These are phyloP conservation scores for Decorospora gaudefroyi DNA, from an alignment of 2,329 filamentous ascomycete species.

Conservation along the genomic window DNA sequence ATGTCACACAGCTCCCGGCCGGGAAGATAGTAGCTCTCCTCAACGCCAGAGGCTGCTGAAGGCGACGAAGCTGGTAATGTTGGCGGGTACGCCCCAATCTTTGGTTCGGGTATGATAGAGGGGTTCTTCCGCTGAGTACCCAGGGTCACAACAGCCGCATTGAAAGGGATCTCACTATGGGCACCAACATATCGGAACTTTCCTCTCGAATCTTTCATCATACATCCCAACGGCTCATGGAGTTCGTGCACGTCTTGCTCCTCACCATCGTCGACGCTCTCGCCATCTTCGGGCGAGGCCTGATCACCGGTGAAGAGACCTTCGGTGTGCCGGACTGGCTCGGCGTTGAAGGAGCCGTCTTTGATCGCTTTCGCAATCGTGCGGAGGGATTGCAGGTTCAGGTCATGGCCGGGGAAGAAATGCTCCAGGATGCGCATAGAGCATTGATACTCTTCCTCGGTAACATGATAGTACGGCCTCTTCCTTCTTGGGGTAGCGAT, in stretches of 20 bases:
- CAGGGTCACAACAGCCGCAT: conserved; percentile 43
- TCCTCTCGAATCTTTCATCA: conserved; percentile 46
- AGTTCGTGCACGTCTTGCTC: conserved; percentile 41
- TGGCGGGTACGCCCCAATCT: conserved; percentile 42
- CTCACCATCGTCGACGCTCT: conserved; percentile 32
- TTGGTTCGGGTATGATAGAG: conserved; percentile 39
- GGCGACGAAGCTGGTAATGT: conserved; percentile 26
- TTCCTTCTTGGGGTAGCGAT: conserved; percentile 46
- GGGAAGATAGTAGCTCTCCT: conserved; percentile 39
- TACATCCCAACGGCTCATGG: conserved; percentile 45
- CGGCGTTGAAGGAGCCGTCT: conserved; percentile 35
- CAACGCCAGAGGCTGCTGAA: conserved; percentile 20
- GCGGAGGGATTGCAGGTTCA: conserved; percentile 42
- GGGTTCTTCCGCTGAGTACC: conserved; percentile 27
- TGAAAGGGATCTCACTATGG: conserved; percentile 48
- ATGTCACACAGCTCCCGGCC: conserved; percentile 34
- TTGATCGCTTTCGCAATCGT: conserved; percentile 42
- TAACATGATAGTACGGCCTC: conserved; percentile 48
- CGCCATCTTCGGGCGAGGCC: conserved; percentile 31
- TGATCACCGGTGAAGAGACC: conserved; percentile 30
- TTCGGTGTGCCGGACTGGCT: conserved; percentile 30
- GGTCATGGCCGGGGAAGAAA: conserved; percentile 45
- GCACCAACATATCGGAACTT: conserved; percentile 45
- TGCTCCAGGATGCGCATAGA: conserved; percentile 46
- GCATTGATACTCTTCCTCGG: conserved; percentile 48